Conservation (phyloP, 2,329 filamentous ascomycete genomes). For the Fusarium mangiferae region DNA sequence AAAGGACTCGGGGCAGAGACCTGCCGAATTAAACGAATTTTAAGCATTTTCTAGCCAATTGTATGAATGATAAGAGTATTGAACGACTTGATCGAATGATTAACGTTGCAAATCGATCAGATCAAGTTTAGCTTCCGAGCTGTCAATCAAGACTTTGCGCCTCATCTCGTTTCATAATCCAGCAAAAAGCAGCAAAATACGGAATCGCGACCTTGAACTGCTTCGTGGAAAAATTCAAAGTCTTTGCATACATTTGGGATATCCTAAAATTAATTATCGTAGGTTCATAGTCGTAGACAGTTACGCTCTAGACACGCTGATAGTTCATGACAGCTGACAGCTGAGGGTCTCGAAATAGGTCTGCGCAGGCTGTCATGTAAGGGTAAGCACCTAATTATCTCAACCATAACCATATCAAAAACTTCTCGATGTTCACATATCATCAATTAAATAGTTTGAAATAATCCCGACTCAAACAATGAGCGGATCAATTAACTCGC, state of each 20-base stretch:
- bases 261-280: accelerated
- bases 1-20: not conserved
- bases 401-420: not conserved
- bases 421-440: not conserved
- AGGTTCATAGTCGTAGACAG: too few relatives aligned
- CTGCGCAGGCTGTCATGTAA: not conserved
- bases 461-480: not conserved
- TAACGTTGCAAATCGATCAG: not conserved
- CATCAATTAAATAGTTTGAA: not conserved
- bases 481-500: constrained; percentile 6
- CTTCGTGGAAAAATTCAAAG: too few relatives aligned
- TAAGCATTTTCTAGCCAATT: not conserved
- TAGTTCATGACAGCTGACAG: not conserved
- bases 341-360: not conserved
- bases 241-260: not conserved
- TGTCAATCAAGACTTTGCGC: not conserved
- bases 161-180: accelerated
- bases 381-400: not conserved
- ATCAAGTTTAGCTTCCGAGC: not conserved
- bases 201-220: not conserved
- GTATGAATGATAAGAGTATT: not conserved
- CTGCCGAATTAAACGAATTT: accelerated
- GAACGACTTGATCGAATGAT: too few relatives aligned
- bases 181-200: not conserved
- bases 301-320: not conserved